Evolutionary conservation across 2,329 filamentous ascomycete species (phyloP).

Genomic region (Aspergillus cejpii): DNA sequence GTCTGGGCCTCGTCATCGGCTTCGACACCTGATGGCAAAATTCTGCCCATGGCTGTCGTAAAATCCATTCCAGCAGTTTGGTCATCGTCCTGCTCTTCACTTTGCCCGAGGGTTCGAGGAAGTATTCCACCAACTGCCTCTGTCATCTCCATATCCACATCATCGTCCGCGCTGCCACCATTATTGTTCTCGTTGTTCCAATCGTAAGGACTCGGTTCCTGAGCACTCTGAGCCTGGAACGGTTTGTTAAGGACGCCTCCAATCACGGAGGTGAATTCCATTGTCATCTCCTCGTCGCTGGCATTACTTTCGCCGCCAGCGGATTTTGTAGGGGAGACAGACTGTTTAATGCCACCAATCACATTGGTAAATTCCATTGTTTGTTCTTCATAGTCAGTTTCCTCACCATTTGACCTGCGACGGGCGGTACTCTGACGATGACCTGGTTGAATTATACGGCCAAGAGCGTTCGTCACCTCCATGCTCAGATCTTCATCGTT

Average conservation of each 20-base stretch:
- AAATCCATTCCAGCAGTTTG: constrained; percentile 61
- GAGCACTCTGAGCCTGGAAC: constrained; percentile 4
- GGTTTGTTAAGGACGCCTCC: constrained; percentile 36
- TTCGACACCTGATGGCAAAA: constrained; percentile 44
- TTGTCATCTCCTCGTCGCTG: constrained; percentile 43
- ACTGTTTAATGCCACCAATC: constrained; percentile 36
- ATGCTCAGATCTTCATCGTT: constrained; percentile 72
- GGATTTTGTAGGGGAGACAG: constrained; percentile 24
- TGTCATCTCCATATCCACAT: constrained; percentile 56
- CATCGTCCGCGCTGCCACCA: constrained; percentile 21
- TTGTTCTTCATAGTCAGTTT: constrained; percentile 44
- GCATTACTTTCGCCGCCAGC: constrained; percentile 25
- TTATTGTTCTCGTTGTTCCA: constrained; percentile 26
- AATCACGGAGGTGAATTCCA: constrained; percentile 45
- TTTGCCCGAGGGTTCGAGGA: constrained; percentile 35
- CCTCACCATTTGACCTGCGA: constrained; percentile 39
- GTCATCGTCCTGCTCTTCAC: constrained; percentile 36
- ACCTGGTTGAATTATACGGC: constrained; percentile 58
- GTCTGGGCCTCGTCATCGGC: constrained; percentile 43
- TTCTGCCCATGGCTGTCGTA: constrained; percentile 57
- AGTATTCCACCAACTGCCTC: constrained; percentile 43
- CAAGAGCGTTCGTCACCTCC: constrained; percentile 82
- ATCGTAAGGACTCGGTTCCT: constrained; percentile 18
- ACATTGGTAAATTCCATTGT: constrained; percentile 45
- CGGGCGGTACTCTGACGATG: constrained; percentile 33